These are phyloP conservation scores for Phytophthora multivora DNA, from an alignment of 352 stramenopile genomes.

Conservation along the genomic window DNA sequence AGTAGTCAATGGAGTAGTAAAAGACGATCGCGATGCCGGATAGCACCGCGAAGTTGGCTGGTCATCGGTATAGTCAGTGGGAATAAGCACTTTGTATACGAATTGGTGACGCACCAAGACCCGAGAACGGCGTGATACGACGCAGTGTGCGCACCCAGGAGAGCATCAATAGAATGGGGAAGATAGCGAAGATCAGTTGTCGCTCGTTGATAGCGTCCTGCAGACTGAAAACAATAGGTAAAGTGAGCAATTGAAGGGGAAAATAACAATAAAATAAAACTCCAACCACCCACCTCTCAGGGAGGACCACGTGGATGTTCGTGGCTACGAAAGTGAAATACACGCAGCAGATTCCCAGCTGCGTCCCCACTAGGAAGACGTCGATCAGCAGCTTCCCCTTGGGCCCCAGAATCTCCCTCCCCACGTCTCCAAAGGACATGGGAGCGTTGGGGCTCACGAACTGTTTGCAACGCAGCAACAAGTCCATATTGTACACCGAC, in stretches of 20 bases:
- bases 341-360: conserved; percentile 83
- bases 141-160: conserved; percentile 80
- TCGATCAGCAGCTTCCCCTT: conserved; percentile 75
- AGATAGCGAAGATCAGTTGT: conserved; percentile 79
- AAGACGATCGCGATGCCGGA: conserved; percentile 82
- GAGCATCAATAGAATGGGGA: conserved; percentile 67
- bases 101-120: conserved; percentile 47
- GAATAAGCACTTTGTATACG: too few species aligned
- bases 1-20: conserved; percentile 79
- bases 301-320: conserved; percentile 79
- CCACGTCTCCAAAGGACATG: conserved; percentile 82
- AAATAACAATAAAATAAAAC: background rate
- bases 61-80: too few species aligned
- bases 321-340: conserved; percentile 88
- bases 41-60: conserved; percentile 70
- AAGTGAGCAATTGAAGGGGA: background rate
- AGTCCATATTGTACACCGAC: conserved; percentile 86
- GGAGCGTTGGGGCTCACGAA: conserved; percentile 51
- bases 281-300: conserved; percentile 45
- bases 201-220: conserved; percentile 69
- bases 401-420: conserved; percentile 56
- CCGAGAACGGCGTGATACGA: conserved; percentile 77
- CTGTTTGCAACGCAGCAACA: conserved; percentile 73
- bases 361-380: conserved; percentile 78
- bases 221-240: conserved; percentile 32